Evolutionary conservation across 2,329 filamentous ascomycete genomes (phyloP), one percentile per base, ranked within the genome.

Genomic region (Neurospora sp.): DNA sequence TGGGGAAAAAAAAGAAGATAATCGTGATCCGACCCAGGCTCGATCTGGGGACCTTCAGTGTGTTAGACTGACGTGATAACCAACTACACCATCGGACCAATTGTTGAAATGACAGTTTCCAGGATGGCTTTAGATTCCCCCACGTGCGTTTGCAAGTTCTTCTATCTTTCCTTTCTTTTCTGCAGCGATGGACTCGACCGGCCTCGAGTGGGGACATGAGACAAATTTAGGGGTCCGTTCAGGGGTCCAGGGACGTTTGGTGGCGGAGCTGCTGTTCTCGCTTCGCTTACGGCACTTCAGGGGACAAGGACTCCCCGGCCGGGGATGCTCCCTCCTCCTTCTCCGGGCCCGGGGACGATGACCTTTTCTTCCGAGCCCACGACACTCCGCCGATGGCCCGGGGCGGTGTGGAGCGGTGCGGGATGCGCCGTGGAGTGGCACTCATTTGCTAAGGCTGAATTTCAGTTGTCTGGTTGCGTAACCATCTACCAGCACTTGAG

Each of bases 11-110:
- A 62, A 62, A 17, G 7, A 2, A 10, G 13, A 33, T 10, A 17
- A 15, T 33, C 1, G 28, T 74, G 73, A 75, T 75, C 66, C 73
- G 71, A 74, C 72, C 72, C 75, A 73, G 75, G 75, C 68, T 77
- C 69, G 76, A 77, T 75, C 76, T 74, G 75, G 72, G 73, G 75
- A 77, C 76, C 76, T 78, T 78, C 75, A 77, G 75, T 76, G 76
- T 78, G 80, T 83, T 83, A 82, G 80, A 82, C 81, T 82, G 80
- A 82, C 78, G 81, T 82, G 81, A 82, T 82, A 82, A 82, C 80
- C 81, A 82, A 82, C 81, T 78, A 78, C 77, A 78, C 76, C 76
- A 78, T 73, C 71, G 71, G 69, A 74, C 74, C 74, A 28, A 9
- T 9, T 33, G 23, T 62, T 17, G 15, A 17, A 62, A 33, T 33